A percentile compares a stretch with the other conserved stretches of the same genome.
Evolutionary conservation across 2,329 filamentous ascomycete species (phyloP).

Genomic region (Paraconiothyrium sp.): DNA sequence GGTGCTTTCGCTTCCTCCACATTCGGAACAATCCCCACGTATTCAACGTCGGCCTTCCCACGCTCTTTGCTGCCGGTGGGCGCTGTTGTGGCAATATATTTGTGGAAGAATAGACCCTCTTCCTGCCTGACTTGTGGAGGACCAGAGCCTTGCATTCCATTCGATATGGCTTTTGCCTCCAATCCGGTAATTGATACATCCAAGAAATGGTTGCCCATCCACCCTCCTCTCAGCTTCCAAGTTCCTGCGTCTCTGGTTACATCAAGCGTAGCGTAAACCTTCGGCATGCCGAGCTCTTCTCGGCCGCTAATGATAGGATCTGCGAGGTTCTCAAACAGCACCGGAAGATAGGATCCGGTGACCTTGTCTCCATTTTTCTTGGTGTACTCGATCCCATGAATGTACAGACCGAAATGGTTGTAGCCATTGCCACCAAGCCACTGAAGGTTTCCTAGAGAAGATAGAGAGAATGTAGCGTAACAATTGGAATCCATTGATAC

Average conservation of each 20-base stretch:
- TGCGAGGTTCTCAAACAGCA: constrained; percentile 67
- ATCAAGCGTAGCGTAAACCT: constrained; percentile 64
- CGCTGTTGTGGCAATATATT: constrained; percentile 67
- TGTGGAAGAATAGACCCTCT: constrained; percentile 63
- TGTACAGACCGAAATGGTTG: constrained; percentile 66
- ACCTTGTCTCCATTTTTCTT: constrained; percentile 59
- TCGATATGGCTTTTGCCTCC: constrained; percentile 20
- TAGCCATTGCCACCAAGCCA: constrained; percentile 71
- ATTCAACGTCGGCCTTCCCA: constrained; percentile 64
- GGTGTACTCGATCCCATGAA: constrained; percentile 69
- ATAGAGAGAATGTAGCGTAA: constrained; percentile 51
- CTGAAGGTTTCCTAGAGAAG: constrained; percentile 59
- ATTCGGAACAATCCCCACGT: constrained; percentile 57
- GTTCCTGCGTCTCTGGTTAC: constrained; percentile 49
- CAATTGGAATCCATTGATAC: constrained; percentile 49
- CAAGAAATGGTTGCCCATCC: constrained; percentile 49
- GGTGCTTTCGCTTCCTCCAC: constrained; percentile 42
- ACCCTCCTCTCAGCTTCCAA: constrained; percentile 52
- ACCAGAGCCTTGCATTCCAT: background rate
- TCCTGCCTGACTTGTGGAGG: constrained; percentile 37
- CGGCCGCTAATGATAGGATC: constrained; percentile 69
- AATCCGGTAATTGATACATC: constrained; percentile 40
- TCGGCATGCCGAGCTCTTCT: constrained; percentile 71
- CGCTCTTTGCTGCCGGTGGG: constrained; percentile 44
- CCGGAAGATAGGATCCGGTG: constrained; percentile 63